Evolutionary conservation across 345 rosid genomes (phyloP).

Genomic region (Turritis glabra): DNA sequence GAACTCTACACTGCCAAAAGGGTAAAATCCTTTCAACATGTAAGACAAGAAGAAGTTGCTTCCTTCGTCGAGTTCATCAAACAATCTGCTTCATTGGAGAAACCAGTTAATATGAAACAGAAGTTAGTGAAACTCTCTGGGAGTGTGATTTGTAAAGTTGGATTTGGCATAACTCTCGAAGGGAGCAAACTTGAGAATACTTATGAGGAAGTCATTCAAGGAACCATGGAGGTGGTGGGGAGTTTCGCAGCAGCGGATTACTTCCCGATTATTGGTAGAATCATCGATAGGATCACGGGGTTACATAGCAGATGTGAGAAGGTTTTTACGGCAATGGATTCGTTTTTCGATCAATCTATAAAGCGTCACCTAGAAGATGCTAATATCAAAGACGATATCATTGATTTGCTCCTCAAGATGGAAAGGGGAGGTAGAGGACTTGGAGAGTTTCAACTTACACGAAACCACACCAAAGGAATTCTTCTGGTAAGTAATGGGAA

Average conservation of each 20-base stretch:
- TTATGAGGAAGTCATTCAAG: constrained; percentile 41
- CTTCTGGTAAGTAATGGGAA: constrained; percentile 39
- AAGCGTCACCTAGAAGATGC: constrained; percentile 44
- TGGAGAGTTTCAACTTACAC: constrained; percentile 32
- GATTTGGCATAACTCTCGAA: constrained; percentile 40
- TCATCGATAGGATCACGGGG: constrained; percentile 43
- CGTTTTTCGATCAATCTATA: constrained; percentile 42
- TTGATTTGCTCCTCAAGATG: constrained; percentile 46
- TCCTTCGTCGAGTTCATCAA: constrained; percentile 29
- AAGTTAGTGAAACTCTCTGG: constrained; percentile 32
- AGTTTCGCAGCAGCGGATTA: constrained; percentile 39
- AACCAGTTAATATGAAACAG: constrained; percentile 31
- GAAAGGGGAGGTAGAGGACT: constrained; percentile 37
- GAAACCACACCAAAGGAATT: constrained; percentile 50
- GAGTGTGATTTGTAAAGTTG: constrained; percentile 38
- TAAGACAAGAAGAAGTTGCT: constrained; percentile 44
- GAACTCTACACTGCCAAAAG: constrained; percentile 46
- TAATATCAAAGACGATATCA: constrained; percentile 43
- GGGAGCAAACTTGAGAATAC: constrained; percentile 37
- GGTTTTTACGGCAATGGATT: constrained; percentile 43
- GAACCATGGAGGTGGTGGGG: constrained; percentile 22
- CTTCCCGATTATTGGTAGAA: constrained; percentile 42
- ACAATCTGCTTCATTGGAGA: constrained; percentile 26
- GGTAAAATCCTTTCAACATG: constrained; percentile 36
- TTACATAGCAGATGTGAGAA: constrained; percentile 35